Base-by-base conservation (phyloP, 208 protist genomes). In the Crithidia mellificae region DNA sequence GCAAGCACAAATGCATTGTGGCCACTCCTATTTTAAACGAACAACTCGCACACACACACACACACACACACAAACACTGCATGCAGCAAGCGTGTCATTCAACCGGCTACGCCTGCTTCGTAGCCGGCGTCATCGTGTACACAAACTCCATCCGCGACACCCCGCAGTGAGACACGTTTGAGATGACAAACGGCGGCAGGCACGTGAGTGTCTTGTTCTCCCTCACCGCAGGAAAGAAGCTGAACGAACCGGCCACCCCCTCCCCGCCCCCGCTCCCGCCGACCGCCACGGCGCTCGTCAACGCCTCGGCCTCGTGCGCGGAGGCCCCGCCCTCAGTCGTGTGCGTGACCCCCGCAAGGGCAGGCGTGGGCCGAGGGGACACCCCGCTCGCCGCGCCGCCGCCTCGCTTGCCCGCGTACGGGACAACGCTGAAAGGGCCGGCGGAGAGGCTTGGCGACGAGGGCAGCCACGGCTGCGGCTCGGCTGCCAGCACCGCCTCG, bases 111-210 rank as follows among this genome's bases (percentile, higher is more conserved):
- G 14, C 2, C 47, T 55, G 65, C 54, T 74, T 74, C 7, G 51
- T 8, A 19, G 32, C n/a, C 5, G 56, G 63, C 3, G 52, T 24
- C 70, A 69, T 76, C 7, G 44, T 29, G 39, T 76, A 76, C 43
- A 80, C 75, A 36, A 81, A 66, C 52, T 84, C 84, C 73, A 90
- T 73, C 15, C 56, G 63, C 34, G 74, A 87, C 43, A 85, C 72
- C 11, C 84, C 84, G 44, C 74, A 78, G 65, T 85, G 78, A 14
- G 84, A 76, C 22, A 83, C 49, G 47, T 80, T 81, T 0, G 56
- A 52, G 27, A 87, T 73, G 17, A 87, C 52, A 20, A 77, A 71
- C 52, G 58, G 73, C 30, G 81, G 73, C 49, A 90, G 65, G 19
- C 51, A 72, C 34, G 78, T 50, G 30, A 43, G 49, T 19, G 67